A percentile compares a stretch with the other conserved stretches of the same genome.
phyloP scores from a whole-genome alignment of 768 basidiomycete genomes.

The Tulasnella sp. region DNA sequence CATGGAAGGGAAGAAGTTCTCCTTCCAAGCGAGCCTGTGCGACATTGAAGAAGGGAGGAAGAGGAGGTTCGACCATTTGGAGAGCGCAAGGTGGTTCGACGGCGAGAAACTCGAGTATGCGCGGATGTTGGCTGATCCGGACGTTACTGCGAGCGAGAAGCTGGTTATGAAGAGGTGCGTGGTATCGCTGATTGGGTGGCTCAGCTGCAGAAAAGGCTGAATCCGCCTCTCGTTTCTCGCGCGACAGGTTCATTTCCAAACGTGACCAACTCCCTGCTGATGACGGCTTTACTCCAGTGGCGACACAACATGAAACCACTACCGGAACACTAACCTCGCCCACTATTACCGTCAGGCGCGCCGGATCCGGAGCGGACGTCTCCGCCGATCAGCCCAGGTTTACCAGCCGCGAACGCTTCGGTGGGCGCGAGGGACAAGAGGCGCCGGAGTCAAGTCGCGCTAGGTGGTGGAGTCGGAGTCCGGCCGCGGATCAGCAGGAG shows the following conservation, averaged over 20 bases:
- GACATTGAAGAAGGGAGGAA: conserved; percentile 37
- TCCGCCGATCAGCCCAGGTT: not conserved
- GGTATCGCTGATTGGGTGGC: not conserved
- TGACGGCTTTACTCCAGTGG: conserved; percentile 76
- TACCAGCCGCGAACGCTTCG: not conserved
- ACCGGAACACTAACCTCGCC: not conserved
- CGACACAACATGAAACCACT: conserved; percentile 49
- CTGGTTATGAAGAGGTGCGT: conserved; percentile 70
- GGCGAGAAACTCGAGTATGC: conserved; percentile 64
- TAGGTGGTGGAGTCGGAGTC: conserved; percentile 79
- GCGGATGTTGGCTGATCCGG: conserved; percentile 66
- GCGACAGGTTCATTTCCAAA: conserved; percentile 71
- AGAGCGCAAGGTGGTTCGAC: conserved; percentile 49
- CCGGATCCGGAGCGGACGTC: not conserved
- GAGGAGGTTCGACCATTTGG: conserved; percentile 43
- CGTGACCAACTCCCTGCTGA: conserved; percentile 71
- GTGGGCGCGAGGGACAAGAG: conserved; percentile 40
- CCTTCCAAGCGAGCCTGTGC: conserved; percentile 77
- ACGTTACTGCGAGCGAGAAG: conserved; percentile 60
- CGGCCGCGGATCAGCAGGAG: not conserved
- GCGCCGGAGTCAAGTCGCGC: conserved; percentile 63
- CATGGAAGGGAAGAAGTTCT: conserved; percentile 60
- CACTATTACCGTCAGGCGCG: not conserved
- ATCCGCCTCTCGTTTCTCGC: conserved; percentile 31
- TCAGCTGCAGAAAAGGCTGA: not conserved